These are phyloP conservation scores for Lachancea mirantina DNA, from an alignment of 805 yeast species.

Conservation along the genomic window DNA sequence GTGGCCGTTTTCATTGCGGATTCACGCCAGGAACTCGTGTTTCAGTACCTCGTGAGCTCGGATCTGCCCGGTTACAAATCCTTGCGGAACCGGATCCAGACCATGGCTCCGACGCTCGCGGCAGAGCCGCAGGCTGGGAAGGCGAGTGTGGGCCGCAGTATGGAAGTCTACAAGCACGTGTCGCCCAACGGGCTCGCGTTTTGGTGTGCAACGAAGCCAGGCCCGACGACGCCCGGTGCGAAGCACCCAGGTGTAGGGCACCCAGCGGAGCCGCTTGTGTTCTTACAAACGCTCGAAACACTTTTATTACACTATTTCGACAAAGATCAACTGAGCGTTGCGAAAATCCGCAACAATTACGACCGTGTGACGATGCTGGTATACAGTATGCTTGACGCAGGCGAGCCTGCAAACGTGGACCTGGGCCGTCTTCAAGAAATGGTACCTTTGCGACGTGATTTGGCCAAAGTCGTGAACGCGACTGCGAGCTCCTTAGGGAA, in stretches of 20 bases:
- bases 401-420: conserved; percentile 67
- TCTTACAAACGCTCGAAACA: conserved; percentile 43
- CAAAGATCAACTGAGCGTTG: conserved; percentile 41
- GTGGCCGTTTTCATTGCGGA: conserved; percentile 28
- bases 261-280: conserved; percentile 49
- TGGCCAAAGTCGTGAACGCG: conserved; percentile 31
- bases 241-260: conserved; percentile 26
- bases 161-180: conserved; percentile 19
- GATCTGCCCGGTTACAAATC: conserved; percentile 25
- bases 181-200: conserved; percentile 21
- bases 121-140: conserved; percentile 17
- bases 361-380: conserved; percentile 66
- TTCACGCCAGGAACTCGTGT: conserved; percentile 18
- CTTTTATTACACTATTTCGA: conserved; percentile 55
- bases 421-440: conserved; percentile 56
- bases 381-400: conserved; percentile 73
- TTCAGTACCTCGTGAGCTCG: conserved; percentile 24
- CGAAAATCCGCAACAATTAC: conserved; percentile 58
- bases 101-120: conserved; percentile 17
- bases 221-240: too few relatives aligned
- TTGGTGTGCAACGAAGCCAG: conserved; percentile 19
- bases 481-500: conserved; percentile 28
- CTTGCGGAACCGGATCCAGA: conserved; percentile 19
- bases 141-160: conserved; percentile 18
- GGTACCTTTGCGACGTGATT: conserved; percentile 45